phyloP scores from a whole-genome alignment of 2,329 filamentous ascomycete species.

The Fusarium newnesense region DNA sequence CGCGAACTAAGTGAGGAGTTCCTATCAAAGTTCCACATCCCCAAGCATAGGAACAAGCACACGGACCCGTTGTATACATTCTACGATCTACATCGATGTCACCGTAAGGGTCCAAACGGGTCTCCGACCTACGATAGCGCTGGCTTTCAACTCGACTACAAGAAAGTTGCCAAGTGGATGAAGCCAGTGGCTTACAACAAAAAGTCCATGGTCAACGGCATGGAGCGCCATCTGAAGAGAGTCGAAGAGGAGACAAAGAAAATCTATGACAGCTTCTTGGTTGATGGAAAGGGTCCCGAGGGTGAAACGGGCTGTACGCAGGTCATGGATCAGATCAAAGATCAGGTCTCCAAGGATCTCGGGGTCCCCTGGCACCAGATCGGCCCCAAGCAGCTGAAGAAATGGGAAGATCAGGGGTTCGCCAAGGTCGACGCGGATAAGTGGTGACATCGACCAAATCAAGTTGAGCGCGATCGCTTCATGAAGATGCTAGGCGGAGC shows the following conservation, averaged over 20 bases:
- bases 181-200: constrained; percentile 25
- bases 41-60: not conserved
- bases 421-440: constrained; percentile 9
- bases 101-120: constrained; percentile 29
- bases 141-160: constrained; percentile 34
- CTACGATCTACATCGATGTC: constrained; percentile 27
- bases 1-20: constrained; percentile 17
- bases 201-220: constrained; percentile 5
- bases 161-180: constrained; percentile 29
- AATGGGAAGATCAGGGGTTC: constrained; percentile 24
- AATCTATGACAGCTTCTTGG: constrained; percentile 13
- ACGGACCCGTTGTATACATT: not conserved
- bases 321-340: constrained; percentile 9
- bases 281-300: not conserved
- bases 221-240: not conserved
- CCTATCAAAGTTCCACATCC: constrained; percentile 14
- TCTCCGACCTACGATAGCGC: constrained; percentile 23
- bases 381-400: not conserved
- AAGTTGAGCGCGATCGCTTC: constrained; percentile 19
- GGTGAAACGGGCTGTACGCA: accelerated
- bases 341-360: constrained; percentile 33
- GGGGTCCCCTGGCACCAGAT: constrained; percentile 32
- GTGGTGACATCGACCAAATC: constrained; percentile 25
- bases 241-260: not conserved
- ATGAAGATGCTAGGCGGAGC: not conserved